Base-by-base conservation (phyloP, 2,329 filamentous ascomycete species). In the Penicillium glabrum region DNA sequence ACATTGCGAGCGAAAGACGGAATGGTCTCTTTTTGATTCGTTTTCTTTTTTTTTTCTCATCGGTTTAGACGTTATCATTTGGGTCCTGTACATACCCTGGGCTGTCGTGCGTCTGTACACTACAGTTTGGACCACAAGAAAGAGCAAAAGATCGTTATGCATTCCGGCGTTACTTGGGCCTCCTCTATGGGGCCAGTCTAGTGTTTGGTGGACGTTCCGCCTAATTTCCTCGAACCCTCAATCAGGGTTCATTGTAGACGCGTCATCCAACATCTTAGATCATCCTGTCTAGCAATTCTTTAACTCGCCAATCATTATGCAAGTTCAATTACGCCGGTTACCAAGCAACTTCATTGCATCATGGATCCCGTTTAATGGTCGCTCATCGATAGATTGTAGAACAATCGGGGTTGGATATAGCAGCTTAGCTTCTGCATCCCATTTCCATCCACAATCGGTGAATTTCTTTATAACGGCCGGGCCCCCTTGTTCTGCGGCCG, bases 31-130 rank as follows among this genome's bases (percentile, higher is more conserved):
- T 67, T 47, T 70, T 68, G 64, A 65, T 68, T 62, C 66, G 67
- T 68, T 67, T 66, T 68, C 63, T 57, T 67, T 67, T 66, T 29
- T 27, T 53, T 53, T 51, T 50, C 62, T 66, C 58, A 62, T 67
- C 56, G 58, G 62, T 70, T 71, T 75, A 75, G 73, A 76, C 69
- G 68, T 74, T 68, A 60, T 69, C 67, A 67, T 70, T 65, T 72
- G 70, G 72, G 69, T 70, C 67, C 67, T 74, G 73, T 76, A 75
- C 69, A 75, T 76, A 75, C 66, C 70, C 69, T 71, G 69, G 69
- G 72, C 69, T 70, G 66, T 68, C 56, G 67, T 73, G 68, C 65
- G 64, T 66, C 66, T 73, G 72, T 74, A 75, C 66, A 73, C 66
- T 74, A 73, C 69, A 67, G 61, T 72, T 53, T 69, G 70, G 67